Percentiles rank a stretch among this genome's conserved stretches.
Evolutionary conservation across 441 rosid species (phyloP).

Genomic region (Erodium trifolium): DNA sequence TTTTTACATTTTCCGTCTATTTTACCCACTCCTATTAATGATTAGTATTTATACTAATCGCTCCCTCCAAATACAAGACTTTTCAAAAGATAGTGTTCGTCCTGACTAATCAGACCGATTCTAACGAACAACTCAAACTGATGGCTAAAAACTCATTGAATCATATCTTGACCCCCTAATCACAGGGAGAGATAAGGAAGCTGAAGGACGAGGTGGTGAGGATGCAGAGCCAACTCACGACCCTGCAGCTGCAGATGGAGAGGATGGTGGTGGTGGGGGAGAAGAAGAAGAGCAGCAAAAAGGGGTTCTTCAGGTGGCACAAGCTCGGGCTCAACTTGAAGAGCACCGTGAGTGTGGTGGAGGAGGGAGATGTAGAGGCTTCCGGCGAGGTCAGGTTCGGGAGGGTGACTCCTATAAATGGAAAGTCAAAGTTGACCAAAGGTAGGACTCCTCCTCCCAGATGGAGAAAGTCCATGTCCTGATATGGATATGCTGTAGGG

Average conservation of each 20-base stretch:
- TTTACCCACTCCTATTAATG: no score
- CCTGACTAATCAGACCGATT: no score
- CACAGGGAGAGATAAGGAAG: slow-evolving; percentile 38
- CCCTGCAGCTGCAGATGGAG: slow-evolving; percentile 53
- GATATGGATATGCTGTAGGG: not conserved
- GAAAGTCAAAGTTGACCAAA: slow-evolving; percentile 43
- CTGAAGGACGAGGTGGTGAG: slow-evolving; percentile 55
- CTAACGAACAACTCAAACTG: no score
- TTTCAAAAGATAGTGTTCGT: no score
- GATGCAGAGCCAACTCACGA: slow-evolving; percentile 44
- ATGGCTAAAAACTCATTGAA: no score
- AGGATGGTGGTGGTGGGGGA: slow-evolving; percentile 25
- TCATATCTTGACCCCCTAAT: no score
- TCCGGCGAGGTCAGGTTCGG: slow-evolving; percentile 24
- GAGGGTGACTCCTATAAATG: slow-evolving; percentile 47
- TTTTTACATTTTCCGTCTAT: no score
- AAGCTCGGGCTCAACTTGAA: slow-evolving; percentile 39
- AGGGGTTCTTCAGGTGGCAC: slow-evolving; percentile 60
- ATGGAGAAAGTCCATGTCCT: slow-evolving; percentile 63
- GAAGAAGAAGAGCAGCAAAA: slow-evolving; percentile 33
- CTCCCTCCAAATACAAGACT: no score
- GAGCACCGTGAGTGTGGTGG: slow-evolving; percentile 29
- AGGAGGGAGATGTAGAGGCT: slow-evolving; percentile 21
- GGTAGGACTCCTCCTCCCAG: slow-evolving; percentile 40
- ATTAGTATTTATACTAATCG: no score